phyloP scores from a whole-genome alignment of 352 stramenopile genomes.

The Pelagophyceae sp. region DNA sequence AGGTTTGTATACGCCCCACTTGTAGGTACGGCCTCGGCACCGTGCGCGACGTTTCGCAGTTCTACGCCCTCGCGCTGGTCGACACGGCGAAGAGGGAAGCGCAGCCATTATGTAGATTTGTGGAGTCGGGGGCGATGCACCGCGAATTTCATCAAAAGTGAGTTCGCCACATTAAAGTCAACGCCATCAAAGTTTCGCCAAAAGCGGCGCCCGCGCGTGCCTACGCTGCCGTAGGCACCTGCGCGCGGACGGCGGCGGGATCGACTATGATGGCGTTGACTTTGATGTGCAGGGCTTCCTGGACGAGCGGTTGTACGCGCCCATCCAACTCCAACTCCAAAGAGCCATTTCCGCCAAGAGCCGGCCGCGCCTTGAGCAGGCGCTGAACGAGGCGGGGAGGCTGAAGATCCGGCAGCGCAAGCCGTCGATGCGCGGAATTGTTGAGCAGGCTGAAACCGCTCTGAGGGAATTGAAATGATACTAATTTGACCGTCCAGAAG shows the following conservation, averaged over 20 bases:
- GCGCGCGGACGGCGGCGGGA: constrained; percentile 23
- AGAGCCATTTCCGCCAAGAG: too few species aligned
- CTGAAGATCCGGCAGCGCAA: too few species aligned
- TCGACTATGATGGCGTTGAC: constrained; percentile 27
- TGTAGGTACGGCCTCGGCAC: constrained; percentile 30
- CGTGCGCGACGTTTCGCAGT: constrained; percentile 18
- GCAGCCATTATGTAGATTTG: constrained; percentile 24
- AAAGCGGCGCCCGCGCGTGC: constrained; percentile 7
- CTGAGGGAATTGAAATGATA: too few species aligned
- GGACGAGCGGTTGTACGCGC: background rate
- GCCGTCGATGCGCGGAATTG: too few species aligned
- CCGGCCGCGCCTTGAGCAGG: too few species aligned
- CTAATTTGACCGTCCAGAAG: too few species aligned
- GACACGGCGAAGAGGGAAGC: constrained; percentile 19
- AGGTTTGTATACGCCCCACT: too few species aligned
- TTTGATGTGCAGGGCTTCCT: background rate
- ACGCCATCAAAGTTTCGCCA: constrained; percentile 29
- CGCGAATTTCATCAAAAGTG: constrained; percentile 10
- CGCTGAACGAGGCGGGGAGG: too few species aligned
- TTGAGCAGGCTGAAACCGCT: too few species aligned
- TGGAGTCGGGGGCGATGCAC: constrained; percentile 27
- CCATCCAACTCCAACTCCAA: too few species aligned
- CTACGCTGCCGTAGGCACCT: too few species aligned
- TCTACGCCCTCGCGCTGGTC: constrained; percentile 33
- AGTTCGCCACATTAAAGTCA: background rate